Evolutionary conservation across 805 yeast genomes (phyloP), one percentile per base, ranked within the genome.

Genomic region (Candida coleopterorum): DNA sequence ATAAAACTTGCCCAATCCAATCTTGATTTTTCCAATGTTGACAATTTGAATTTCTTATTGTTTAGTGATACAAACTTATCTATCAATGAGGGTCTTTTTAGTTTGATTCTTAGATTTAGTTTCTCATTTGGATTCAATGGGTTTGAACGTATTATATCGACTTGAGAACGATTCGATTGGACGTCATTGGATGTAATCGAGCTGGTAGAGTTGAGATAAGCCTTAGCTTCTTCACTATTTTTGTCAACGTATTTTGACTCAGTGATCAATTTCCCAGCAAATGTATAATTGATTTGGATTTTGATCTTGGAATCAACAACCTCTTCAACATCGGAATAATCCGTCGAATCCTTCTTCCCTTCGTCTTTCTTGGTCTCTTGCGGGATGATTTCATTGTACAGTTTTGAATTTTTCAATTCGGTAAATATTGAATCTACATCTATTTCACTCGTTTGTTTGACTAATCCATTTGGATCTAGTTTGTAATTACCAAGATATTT

Each of bases 1-100:
- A 93, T 96, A 61, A 85, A 88, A 32, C 85, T 77, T 1, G 95
- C 94, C 95, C 97, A 93, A 60, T 93, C 98, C 34, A 93, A 68
- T 44, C 95, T 70, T 1, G 95, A 85, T 60, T 93, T 93, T 55
- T 93, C 97, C 45, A 93, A 65, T 0, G 98, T 93, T 17, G 95
- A 85, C 43, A 93, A 68, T 55, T 87, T 90, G 47, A 47, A 59
- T 22, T 85, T 78, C 47, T 83, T 79, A 11, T 64, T 61, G 3
- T 84, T 70, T 9, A 80, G 73, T 29, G 76, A 65, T 31, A 87
- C 73, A 25, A 88, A 88, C 39, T 81, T 85, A 53, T 85, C 89
- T 6, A 88, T 62, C 21, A 86, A 61, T 18, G 90, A 79, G 3
- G 85, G 81, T 45, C 95, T 70, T 52, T 85, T 87, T 33, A 81